phyloP scores from a whole-genome alignment of 768 basidiomycete species.

The Fibroporia radiculosa region DNA sequence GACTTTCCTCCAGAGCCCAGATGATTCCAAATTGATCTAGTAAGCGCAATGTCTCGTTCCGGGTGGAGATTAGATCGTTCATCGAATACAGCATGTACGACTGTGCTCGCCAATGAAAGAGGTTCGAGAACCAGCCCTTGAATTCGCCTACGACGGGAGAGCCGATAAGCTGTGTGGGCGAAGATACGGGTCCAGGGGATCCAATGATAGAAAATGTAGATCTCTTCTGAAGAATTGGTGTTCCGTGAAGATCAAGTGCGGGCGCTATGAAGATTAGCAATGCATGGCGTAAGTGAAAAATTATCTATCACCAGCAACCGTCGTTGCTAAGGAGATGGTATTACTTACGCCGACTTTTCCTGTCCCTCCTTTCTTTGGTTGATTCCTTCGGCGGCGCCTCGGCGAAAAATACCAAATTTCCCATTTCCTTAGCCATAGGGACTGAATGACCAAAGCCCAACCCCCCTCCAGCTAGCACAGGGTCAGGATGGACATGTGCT shows the following conservation, averaged over 20 bases:
- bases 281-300: constrained; percentile 1
- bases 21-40: constrained; percentile 58
- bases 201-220: constrained; percentile 36
- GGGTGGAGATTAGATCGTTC: constrained; percentile 51
- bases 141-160: constrained; percentile 79
- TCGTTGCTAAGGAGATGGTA: not conserved
- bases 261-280: constrained; percentile 34
- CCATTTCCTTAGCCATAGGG: constrained; percentile 41
- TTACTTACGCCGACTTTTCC: constrained; percentile 48
- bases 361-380: constrained; percentile 44
- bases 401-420: constrained; percentile 35
- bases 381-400: constrained; percentile 25
- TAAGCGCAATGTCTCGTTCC: constrained; percentile 54
- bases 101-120: constrained; percentile 86
- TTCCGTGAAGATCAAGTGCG: constrained; percentile 43
- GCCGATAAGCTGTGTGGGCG: constrained; percentile 29
- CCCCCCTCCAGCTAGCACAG: constrained; percentile 22
- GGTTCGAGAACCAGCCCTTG: constrained; percentile 90
- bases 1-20: constrained; percentile 45
- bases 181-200: constrained; percentile 41
- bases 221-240: constrained; percentile 32
- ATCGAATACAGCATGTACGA: constrained; percentile 48
- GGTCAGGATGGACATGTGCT: constrained; percentile 14
- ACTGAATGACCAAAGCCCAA: constrained; percentile 26
- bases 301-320: not conserved